A percentile compares a stretch with the other conserved stretches of the same genome.
Evolutionary conservation across 768 basidiomycete genomes (phyloP).

Genomic region (Clitopilus hobsonii): DNA sequence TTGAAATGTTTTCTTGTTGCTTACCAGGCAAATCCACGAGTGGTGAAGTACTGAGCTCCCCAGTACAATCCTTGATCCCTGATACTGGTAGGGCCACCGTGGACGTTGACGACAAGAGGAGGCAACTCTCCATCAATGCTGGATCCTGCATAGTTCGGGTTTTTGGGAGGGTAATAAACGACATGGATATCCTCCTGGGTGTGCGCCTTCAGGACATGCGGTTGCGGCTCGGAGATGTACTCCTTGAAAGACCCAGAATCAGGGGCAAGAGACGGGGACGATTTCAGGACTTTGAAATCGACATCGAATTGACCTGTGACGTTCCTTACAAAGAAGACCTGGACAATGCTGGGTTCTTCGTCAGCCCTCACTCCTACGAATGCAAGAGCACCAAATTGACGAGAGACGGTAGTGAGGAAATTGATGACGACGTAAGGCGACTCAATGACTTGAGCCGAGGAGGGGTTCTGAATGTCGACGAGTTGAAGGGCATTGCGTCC

Average conservation of each 20-base stretch:
- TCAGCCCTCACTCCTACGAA: constrained; percentile 42
- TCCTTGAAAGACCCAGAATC: constrained; percentile 11
- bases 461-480: constrained; percentile 26
- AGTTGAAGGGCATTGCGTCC: constrained; percentile 36
- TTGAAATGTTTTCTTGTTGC: constrained; percentile 8
- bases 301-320: not conserved
- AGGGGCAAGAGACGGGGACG: constrained; percentile 13
- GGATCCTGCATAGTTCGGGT: constrained; percentile 51
- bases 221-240: constrained; percentile 43
- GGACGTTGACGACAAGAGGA: constrained; percentile 59
- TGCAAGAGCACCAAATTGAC: constrained; percentile 23
- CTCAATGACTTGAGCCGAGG: constrained; percentile 26
- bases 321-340: not conserved
- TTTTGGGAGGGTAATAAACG: constrained; percentile 64
- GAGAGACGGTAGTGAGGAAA: constrained; percentile 28
- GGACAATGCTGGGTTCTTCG: constrained; percentile 30
- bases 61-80: constrained; percentile 44
- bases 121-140: constrained; percentile 47
- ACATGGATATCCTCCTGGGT: constrained; percentile 43
- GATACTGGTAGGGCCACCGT: constrained; percentile 67
- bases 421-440: constrained; percentile 39
- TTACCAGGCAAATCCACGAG: constrained; percentile 69
- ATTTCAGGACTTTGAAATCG: not conserved
- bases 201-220: constrained; percentile 37
- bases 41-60: constrained; percentile 62